Base-by-base conservation (phyloP, 73 alveolate species). In the Paramecium primaurelia region DNA sequence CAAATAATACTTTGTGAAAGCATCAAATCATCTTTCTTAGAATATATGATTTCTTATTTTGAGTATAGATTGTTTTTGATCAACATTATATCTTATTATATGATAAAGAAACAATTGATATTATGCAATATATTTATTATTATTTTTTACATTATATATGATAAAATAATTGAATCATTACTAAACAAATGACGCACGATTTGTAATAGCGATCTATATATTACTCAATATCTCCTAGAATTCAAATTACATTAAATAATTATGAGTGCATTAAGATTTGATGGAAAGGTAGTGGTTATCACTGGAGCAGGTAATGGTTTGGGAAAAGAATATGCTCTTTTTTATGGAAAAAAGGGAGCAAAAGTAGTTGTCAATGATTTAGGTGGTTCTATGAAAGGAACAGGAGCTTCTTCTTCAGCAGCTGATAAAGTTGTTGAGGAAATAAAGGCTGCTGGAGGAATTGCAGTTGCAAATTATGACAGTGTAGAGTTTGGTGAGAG, bases 401-500 rank as follows among this genome's bases (percentile, higher is more conserved):
- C 93, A 59, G 97, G 97, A 26, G 71, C 94, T 49, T 86, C 94
- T n/a, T 38, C 94, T 32, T 58, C 58, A 54, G 95, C 97, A 20
- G 98, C 97, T 45, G 98, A 96, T 87, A 94, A 90, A 22, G 99
- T 97, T 54, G 99, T 97, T 47, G 97, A 88, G 28, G 98, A 96
- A 58, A 97, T 97, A 95, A 94, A 93, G 94, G 92, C 93, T 58
- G 95, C 86, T n/a, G 99, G 99, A 20, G 99, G 99, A 26, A 93
- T 58, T 60, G 99, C 98, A n/a, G 96, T 92, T n/a, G 98, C 99
- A 59, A 94, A 93, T 87, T 93, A 93, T 77, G 99, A 97, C 95
- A 95, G 98, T 20, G 99, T 97, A 28, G 99, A 96, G 86, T 92
- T 89, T 92, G 99, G 99, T 12, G 99, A 98, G 69, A 97, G 96